These are phyloP conservation scores for Cryptococcus depauperatus DNA, from an alignment of 1,284 basidiomycete genomes.

Conservation along the genomic window DNA sequence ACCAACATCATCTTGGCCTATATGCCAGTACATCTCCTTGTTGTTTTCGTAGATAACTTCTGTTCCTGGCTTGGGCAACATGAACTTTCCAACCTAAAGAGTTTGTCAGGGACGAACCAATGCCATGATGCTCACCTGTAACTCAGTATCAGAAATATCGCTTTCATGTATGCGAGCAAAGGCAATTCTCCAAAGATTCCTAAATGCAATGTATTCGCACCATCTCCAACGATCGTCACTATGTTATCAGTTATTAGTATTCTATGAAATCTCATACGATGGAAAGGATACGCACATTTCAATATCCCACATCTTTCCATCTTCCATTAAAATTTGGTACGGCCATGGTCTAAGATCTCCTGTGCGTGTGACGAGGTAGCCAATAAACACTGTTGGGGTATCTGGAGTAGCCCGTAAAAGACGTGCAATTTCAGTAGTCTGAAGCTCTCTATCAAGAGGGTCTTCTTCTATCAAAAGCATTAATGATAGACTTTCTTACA, in stretches of 20 bases:
- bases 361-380: constrained; percentile 72
- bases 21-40: constrained; percentile 58
- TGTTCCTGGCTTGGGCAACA: constrained; percentile 56
- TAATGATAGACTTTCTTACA: neutral
- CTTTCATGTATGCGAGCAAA: constrained; percentile 37
- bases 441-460: constrained; percentile 75
- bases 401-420: constrained; percentile 69
- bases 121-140: constrained; percentile 40
- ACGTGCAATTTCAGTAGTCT: constrained; percentile 70
- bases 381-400: constrained; percentile 74
- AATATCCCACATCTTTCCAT: constrained; percentile 49
- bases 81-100: constrained; percentile 66
- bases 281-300: constrained; percentile 40
- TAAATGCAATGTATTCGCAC: constrained; percentile 84
- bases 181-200: constrained; percentile 69
- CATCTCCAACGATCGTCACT: constrained; percentile 43
- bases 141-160: constrained; percentile 43
- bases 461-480: constrained; percentile 63
- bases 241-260: no score
- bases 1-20: constrained; percentile 54
- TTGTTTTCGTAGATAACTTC: constrained; percentile 55
- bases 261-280: no score
- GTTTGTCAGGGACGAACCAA: neutral
- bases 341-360: constrained; percentile 66
- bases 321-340: constrained; percentile 63